These are phyloP conservation scores for Chlorella sp. DNA, from an alignment of 139 green algal genomes.

Conservation along the genomic window DNA sequence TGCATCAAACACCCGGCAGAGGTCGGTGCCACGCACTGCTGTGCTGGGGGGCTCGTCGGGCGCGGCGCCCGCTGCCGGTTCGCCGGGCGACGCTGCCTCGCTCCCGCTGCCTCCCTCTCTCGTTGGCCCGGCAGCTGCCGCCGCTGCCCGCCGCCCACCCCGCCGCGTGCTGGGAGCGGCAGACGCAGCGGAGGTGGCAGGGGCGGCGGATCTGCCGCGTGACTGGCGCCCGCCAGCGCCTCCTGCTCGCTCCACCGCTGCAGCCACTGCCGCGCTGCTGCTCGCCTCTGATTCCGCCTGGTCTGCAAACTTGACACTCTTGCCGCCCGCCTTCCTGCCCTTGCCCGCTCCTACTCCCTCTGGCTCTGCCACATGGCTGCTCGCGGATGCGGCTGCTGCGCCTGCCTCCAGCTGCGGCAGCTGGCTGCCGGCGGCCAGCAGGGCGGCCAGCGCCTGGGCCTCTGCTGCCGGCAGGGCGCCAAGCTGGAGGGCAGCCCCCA, in stretches of 20 bases:
- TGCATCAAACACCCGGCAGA: slow-evolving; percentile 24
- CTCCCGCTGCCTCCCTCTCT: background rate
- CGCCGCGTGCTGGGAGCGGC: background rate
- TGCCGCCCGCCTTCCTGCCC: background rate
- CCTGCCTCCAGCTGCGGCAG: background rate
- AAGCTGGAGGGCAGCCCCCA: slow-evolving; percentile 21
- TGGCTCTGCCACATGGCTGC: background rate
- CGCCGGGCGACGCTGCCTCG: no score
- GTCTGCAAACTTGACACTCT: slow-evolving; percentile 28
- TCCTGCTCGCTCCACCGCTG: background rate
- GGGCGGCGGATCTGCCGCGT: no score
- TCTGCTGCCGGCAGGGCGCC: slow-evolving; percentile 20
- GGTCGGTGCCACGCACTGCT: background rate
- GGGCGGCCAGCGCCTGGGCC: slow-evolving; percentile 7
- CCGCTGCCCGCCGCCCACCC: slow-evolving; percentile 16
- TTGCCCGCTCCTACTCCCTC: background rate
- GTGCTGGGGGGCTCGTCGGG: background rate
- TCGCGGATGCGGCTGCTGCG: background rate
- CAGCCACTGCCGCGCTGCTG: background rate
- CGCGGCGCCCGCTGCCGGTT: no score
- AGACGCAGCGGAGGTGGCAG: background rate
- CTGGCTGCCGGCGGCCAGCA: slow-evolving; percentile 4
- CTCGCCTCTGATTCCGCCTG: background rate
- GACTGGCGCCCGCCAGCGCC: no score
- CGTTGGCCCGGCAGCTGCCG: background rate